A percentile compares a stretch with the other conserved stretches of the same genome.
These are phyloP conservation scores for Actinidia chinensis DNA, from an alignment of 179 eudicot genomes.

Conservation along the genomic window DNA sequence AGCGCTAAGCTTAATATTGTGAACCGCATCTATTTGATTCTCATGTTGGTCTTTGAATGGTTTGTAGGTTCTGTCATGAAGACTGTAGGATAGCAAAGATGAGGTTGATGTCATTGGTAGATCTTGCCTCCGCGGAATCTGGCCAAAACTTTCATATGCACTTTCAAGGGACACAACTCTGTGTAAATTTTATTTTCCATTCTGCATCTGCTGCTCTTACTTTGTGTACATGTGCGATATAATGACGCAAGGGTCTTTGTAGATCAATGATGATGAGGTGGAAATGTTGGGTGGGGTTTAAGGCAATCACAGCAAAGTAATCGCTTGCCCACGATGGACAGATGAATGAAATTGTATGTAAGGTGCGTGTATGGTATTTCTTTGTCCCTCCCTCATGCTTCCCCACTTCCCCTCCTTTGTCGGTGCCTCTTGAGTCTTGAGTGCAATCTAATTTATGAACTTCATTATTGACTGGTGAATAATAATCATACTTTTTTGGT, in stretches of 20 bases:
- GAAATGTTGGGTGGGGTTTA: constrained; percentile 85
- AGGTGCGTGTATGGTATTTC: constrained; percentile 45
- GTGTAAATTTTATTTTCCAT: constrained; percentile 39
- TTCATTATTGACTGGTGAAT: not conserved
- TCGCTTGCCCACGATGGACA: constrained; percentile 96
- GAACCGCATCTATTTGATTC: not conserved
- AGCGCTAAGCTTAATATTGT: not conserved
- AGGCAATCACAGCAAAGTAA: constrained; percentile 76
- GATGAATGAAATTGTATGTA: constrained; percentile 75
- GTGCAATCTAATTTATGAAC: not conserved
- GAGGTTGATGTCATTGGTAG: constrained; percentile 81
- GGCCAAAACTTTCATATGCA: constrained; percentile 73
- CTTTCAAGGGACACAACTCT: constrained; percentile 71
- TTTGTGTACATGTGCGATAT: not conserved
- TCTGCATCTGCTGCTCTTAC: not conserved
- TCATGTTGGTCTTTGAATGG: constrained; percentile 18
- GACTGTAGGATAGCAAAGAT: constrained; percentile 82
- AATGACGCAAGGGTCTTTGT: constrained; percentile 11
- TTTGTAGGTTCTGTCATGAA: constrained; percentile 89
- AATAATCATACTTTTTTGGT: constrained; percentile 12
- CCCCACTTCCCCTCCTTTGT: too few relatives aligned
- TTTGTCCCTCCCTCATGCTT: too few relatives aligned
- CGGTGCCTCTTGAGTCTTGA: too few relatives aligned
- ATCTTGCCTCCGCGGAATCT: constrained; percentile 68
- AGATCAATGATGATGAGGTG: constrained; percentile 83